Conservation (phyloP, 2,329 filamentous ascomycete genomes). For the Ceratocystiopsis minuta region DNA sequence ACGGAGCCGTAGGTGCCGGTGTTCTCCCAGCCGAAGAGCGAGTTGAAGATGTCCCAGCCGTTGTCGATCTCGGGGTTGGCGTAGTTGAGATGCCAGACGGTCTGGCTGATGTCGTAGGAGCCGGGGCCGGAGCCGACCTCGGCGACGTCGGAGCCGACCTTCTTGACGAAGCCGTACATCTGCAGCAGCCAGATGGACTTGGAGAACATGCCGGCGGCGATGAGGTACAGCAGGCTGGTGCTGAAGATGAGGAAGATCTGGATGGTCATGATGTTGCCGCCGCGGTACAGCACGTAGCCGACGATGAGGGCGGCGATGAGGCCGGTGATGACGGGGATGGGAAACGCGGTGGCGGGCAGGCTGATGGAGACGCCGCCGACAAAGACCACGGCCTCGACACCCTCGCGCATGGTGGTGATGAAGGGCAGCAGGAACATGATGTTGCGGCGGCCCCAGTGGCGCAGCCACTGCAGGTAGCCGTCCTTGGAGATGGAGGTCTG, state of each 20-base stretch:
- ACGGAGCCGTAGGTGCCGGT: constrained; percentile 77
- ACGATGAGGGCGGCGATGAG: constrained; percentile 47
- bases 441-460: constrained; percentile 46
- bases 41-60: constrained; percentile 78
- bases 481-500: constrained; percentile 17
- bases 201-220: constrained; percentile 65
- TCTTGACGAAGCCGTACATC: constrained; percentile 27
- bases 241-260: constrained; percentile 50
- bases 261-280: constrained; percentile 9
- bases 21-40: constrained; percentile 74
- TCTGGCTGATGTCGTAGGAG: constrained; percentile 58
- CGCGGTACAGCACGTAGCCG: constrained; percentile 53
- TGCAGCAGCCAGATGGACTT: constrained; percentile 57
- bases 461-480: constrained; percentile 25
- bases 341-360: constrained; percentile 57
- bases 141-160: constrained; percentile 36
- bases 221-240: constrained; percentile 64
- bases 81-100: constrained; percentile 75
- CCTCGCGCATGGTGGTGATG: constrained; percentile 72
- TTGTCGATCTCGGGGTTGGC: constrained; percentile 58
- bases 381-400: constrained; percentile 73
- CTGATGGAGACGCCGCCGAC: constrained; percentile 68
- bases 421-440: constrained; percentile 77
- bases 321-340: constrained; percentile 57
- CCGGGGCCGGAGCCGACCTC: constrained; percentile 42